Percentiles rank a stretch among this genome's conserved stretches.
Conservation (phyloP, 805 yeast species). For the Diddensiella santjacobensis region DNA sequence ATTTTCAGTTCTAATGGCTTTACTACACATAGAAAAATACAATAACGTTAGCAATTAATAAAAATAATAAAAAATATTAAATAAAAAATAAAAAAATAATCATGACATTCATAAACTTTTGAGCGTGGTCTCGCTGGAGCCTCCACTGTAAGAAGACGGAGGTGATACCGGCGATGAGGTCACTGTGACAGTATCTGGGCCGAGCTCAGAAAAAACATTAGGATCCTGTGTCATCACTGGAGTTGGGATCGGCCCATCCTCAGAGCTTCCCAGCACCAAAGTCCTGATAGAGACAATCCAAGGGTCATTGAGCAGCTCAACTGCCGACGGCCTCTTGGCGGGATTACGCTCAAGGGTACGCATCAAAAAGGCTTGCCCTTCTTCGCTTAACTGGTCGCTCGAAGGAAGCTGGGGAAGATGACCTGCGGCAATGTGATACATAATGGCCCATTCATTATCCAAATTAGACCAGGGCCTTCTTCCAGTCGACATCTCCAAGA, state of each 20-base stretch:
- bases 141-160: background rate
- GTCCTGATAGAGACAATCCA: constrained; percentile 52
- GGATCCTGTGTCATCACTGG: background rate
- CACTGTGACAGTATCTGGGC: background rate
- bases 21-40: background rate
- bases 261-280: constrained; percentile 15
- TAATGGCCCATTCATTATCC: constrained; percentile 97
- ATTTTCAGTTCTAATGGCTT: background rate
- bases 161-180: background rate
- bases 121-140: background rate
- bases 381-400: constrained; percentile 68
- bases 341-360: constrained; percentile 84
- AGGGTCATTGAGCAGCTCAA: constrained; percentile 82
- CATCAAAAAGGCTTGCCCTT: constrained; percentile 66
- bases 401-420: constrained; percentile 83
- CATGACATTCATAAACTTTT: background rate
- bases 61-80: background rate
- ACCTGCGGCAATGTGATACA: constrained; percentile 97
- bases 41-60: background rate
- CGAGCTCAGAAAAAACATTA: background rate
- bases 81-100: background rate
- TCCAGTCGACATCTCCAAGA: constrained; percentile 95
- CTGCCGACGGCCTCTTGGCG: constrained; percentile 72
- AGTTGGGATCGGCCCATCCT: background rate
- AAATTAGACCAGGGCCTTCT: constrained; percentile 93